Conservation (phyloP, 306 rosid genomes). For the Hylodesmum podocarpum region DNA sequence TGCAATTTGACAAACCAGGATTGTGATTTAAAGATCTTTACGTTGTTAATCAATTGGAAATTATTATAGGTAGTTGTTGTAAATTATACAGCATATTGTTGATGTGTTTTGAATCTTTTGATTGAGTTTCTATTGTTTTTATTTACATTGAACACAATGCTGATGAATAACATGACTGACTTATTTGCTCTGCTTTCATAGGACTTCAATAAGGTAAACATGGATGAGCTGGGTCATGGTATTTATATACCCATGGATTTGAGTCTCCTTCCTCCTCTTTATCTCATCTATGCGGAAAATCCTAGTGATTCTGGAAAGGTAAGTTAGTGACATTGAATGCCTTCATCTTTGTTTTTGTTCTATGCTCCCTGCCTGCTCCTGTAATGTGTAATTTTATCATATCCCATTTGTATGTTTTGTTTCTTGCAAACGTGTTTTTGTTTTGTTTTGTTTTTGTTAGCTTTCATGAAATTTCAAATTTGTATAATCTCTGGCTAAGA, state of each 20-base stretch:
- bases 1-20: no score
- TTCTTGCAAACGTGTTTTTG: neutral
- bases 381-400: neutral
- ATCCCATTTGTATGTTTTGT: neutral
- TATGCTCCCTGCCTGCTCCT: neutral
- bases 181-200: conserved; percentile 27
- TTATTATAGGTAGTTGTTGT: no score
- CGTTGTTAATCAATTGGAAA: no score
- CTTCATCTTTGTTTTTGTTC: neutral
- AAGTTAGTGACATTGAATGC: conserved; percentile 1
- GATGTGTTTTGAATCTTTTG: no score
- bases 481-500: neutral
- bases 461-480: neutral
- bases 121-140: neutral
- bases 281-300: conserved; percentile 78
- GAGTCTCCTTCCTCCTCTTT: conserved; percentile 76
- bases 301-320: conserved; percentile 99
- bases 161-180: neutral
- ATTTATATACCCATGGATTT: conserved; percentile 73
- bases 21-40: no score
- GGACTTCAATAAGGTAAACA: conserved; percentile 81
- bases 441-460: neutral
- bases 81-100: no score
- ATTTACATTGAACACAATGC: neutral
- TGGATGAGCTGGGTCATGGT: conserved; percentile 78